Conservation (phyloP, 345 rosid species). For the Clausena lansium region DNA sequence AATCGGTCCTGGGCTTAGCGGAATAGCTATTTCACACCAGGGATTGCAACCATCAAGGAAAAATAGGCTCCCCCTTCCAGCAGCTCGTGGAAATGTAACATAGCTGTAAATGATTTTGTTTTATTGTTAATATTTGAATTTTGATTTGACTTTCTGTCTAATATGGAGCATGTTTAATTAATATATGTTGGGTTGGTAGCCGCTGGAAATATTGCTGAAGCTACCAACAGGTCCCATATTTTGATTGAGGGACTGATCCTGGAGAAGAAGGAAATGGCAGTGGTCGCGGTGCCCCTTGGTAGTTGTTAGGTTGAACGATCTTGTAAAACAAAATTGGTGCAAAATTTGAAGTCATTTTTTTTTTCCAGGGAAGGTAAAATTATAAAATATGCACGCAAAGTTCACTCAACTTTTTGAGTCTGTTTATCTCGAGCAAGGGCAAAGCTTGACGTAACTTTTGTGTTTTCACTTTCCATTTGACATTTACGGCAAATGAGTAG, state of each 20-base stretch:
- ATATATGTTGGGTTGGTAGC: constrained; percentile 17
- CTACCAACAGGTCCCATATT: constrained; percentile 8
- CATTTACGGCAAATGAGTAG: too few relatives aligned
- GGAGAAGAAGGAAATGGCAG: neutral
- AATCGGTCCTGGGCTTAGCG: neutral
- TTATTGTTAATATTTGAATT: constrained; percentile 17
- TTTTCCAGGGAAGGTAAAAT: too few relatives aligned
- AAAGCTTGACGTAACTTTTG: too few relatives aligned
- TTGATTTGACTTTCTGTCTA: constrained; percentile 1
- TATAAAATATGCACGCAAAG: neutral
- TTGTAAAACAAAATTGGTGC: neutral
- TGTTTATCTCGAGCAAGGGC: neutral
- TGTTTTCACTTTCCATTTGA: too few relatives aligned
- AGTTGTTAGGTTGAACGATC: neutral
- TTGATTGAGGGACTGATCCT: constrained; percentile 3
- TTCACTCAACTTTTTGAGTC: too few relatives aligned
- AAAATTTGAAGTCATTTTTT: neutral
- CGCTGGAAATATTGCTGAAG: neutral
- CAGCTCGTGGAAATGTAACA: constrained; percentile 24
- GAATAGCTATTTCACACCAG: constrained; percentile 1
- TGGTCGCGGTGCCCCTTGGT: neutral
- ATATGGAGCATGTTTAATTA: neutral
- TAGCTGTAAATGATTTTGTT: constrained; percentile 17
- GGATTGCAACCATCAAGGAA: neutral
- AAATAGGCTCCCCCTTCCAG: neutral